A percentile compares a stretch with the other conserved stretches of the same genome.
phyloP scores from a whole-genome alignment of 257 asterid species.

The Knoxia roxburghii region DNA sequence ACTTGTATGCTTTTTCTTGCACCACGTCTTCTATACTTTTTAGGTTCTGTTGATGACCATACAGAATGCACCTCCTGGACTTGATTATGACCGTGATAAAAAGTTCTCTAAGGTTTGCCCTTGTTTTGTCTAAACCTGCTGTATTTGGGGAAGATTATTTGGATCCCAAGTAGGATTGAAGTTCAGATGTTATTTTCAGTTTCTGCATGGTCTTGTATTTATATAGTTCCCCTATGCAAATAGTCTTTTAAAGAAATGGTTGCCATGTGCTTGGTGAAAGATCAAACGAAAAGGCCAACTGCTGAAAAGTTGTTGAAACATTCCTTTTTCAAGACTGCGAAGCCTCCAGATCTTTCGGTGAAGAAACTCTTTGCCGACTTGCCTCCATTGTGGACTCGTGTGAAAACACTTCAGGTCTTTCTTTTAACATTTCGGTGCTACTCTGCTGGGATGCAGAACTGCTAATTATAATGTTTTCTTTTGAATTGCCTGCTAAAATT shows the following conservation, averaged over 20 bases:
- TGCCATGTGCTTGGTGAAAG: slow-evolving; percentile 99
- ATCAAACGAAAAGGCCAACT: slow-evolving; percentile 95
- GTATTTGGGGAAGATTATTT: background rate
- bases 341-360: slow-evolving; percentile 88
- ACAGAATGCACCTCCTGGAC: slow-evolving; percentile 99
- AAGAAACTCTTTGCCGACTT: slow-evolving; percentile 78
- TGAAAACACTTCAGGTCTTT: slow-evolving; percentile 87
- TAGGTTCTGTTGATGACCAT: slow-evolving; percentile 97
- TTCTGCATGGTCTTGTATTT: slow-evolving; percentile 17
- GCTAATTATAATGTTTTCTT: slow-evolving; percentile 4
- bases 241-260: slow-evolving; percentile 99
- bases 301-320: slow-evolving; percentile 92
- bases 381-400: slow-evolving; percentile 94
- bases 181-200: background rate
- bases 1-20: background rate
- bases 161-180: background rate
- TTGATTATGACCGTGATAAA: slow-evolving; percentile 98
- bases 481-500: slow-evolving; percentile 22
- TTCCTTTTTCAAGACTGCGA: slow-evolving; percentile 82
- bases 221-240: slow-evolving; percentile 23
- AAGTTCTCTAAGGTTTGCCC: slow-evolving; percentile 83
- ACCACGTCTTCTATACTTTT: slow-evolving; percentile 17
- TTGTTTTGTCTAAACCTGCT: slow-evolving; percentile 1
- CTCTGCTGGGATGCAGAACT: slow-evolving; percentile 11
- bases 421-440: slow-evolving; percentile 13